phyloP scores from a whole-genome alignment of 75 land plant species.

The Adiantum capillusveneris region DNA sequence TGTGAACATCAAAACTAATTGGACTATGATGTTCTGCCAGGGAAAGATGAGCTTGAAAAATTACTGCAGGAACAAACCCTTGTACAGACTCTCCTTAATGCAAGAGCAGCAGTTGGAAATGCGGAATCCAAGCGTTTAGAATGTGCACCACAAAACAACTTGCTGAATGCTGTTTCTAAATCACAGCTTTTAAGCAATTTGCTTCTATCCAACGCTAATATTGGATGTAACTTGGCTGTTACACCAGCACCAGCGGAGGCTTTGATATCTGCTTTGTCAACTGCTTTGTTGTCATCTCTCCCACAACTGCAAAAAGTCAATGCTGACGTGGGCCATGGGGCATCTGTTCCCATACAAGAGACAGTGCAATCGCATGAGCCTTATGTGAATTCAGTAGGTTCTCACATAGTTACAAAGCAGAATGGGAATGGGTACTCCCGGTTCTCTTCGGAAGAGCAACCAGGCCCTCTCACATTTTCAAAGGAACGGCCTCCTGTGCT shows the following conservation, averaged over 20 bases:
- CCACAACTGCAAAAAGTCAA: background rate
- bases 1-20: no score
- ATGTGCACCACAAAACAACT: background rate
- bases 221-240: background rate
- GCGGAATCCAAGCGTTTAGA: background rate
- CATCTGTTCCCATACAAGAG: background rate
- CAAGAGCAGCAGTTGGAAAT: background rate
- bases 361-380: background rate
- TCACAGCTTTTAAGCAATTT: constrained; percentile 4
- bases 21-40: no score
- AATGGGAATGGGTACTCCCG: no score
- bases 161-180: background rate
- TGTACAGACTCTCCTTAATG: background rate
- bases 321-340: background rate
- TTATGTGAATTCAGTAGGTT: background rate
- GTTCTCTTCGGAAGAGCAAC: no score
- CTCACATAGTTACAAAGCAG: no score
- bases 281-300: constrained; percentile 1
- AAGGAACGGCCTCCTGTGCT: no score
- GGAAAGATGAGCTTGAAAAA: constrained; percentile 1
- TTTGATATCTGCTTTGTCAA: constrained; percentile 1
- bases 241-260: background rate
- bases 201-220: background rate
- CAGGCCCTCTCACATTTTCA: no score
- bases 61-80: background rate